A percentile compares a stretch with the other conserved stretches of the same genome.
phyloP scores from a whole-genome alignment of 208 protist genomes.

The Crithidia sp. region DNA sequence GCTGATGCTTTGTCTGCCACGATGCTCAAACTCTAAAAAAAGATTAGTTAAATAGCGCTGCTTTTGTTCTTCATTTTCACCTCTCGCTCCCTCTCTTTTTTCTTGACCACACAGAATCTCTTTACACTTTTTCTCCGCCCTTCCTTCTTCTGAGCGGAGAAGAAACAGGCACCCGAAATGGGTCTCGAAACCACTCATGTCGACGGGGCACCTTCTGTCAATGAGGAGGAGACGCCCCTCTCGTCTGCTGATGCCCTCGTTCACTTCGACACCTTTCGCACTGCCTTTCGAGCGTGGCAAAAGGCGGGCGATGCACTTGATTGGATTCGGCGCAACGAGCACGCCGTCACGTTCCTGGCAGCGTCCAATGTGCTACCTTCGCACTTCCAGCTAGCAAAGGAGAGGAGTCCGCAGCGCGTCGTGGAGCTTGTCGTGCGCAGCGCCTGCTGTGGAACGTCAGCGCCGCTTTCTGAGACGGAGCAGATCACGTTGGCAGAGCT shows the following conservation, averaged over 20 bases:
- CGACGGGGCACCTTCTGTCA: background rate
- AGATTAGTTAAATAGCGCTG: too few relatives aligned
- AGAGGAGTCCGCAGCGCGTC: background rate
- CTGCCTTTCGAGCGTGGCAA: constrained; percentile 31
- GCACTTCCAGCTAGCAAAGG: background rate
- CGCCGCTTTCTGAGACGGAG: constrained; percentile 26
- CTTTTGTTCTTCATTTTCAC: too few relatives aligned
- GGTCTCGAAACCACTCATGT: background rate
- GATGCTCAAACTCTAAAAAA: too few relatives aligned
- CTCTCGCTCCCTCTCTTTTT: too few relatives aligned
- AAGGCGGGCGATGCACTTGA: constrained; percentile 9
- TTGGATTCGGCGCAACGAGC: constrained; percentile 42
- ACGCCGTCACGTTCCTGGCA: constrained; percentile 40
- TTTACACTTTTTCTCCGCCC: too few relatives aligned
- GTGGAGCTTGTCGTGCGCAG: background rate
- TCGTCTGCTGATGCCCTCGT: constrained; percentile 8
- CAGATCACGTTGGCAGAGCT: constrained; percentile 19
- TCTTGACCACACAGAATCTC: too few relatives aligned
- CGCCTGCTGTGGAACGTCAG: constrained; percentile 29
- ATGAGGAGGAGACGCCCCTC: background rate
- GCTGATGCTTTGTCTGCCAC: too few relatives aligned
- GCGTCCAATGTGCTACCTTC: constrained; percentile 45
- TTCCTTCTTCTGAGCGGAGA: too few relatives aligned
- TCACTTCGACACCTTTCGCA: constrained; percentile 17
- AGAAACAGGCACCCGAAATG: too few relatives aligned